Conservation (phyloP, 2,329 filamentous ascomycete species). For the Cercospora citrullina region DNA sequence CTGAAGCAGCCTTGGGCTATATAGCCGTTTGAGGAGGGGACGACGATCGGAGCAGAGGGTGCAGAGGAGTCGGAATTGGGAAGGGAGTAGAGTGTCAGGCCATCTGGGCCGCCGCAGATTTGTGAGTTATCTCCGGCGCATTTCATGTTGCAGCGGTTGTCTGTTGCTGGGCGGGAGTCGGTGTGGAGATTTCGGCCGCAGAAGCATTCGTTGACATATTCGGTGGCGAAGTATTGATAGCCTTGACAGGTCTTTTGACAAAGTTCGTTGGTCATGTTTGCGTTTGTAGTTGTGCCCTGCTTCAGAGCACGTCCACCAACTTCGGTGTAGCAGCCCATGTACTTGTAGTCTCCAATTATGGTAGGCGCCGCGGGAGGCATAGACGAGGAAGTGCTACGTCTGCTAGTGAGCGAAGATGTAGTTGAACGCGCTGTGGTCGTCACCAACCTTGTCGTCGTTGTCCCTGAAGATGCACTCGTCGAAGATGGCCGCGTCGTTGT, state of each 20-base stretch:
- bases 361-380: slow-evolving; percentile 14
- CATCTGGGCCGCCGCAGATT: slow-evolving; percentile 29
- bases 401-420: background rate
- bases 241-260: slow-evolving; percentile 36
- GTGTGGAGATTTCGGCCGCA: slow-evolving; percentile 13
- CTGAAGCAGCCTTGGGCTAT: slow-evolving; percentile 34
- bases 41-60: slow-evolving; percentile 13
- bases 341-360: slow-evolving; percentile 21
- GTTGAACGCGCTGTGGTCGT: background rate
- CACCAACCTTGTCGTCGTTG: background rate
- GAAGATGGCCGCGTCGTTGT: background rate
- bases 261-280: slow-evolving; percentile 42
- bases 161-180: slow-evolving; percentile 12
- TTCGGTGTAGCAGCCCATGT: slow-evolving; percentile 32
- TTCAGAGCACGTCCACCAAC: slow-evolving; percentile 35
- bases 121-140: slow-evolving; percentile 30
- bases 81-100: slow-evolving; percentile 8
- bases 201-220: slow-evolving; percentile 41
- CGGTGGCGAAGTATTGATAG: slow-evolving; percentile 41
- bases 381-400: background rate
- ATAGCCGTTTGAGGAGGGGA: slow-evolving; percentile 25
- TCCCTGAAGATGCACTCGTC: background rate
- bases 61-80: slow-evolving; percentile 8
- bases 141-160: slow-evolving; percentile 28
- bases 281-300: slow-evolving; percentile 26